These are phyloP conservation scores for Panus rudis DNA, from an alignment of 768 basidiomycete species.

Conservation along the genomic window DNA sequence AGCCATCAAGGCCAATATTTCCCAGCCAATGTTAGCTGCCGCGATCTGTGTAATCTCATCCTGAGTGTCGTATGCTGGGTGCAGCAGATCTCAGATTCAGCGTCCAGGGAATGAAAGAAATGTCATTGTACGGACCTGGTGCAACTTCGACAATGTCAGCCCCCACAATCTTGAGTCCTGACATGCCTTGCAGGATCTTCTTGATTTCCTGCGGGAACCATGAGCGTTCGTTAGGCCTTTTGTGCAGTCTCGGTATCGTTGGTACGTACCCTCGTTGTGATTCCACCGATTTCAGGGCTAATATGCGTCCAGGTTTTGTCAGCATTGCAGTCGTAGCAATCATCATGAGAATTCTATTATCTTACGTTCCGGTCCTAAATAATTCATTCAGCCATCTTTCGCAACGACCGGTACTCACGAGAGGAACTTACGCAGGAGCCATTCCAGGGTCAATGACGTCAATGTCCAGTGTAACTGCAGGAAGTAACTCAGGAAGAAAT, in stretches of 20 bases:
- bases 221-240: not conserved
- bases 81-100: not conserved
- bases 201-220: slow-evolving; percentile 21
- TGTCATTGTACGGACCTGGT: too few relatives aligned
- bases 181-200: slow-evolving; percentile 29
- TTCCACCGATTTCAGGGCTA: slow-evolving; percentile 28
- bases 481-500: not conserved
- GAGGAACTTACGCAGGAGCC: slow-evolving; percentile 17
- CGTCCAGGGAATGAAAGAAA: not conserved
- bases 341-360: slow-evolving; percentile 1
- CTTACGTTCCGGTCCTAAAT: slow-evolving; percentile 22
- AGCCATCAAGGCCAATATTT: slow-evolving; percentile 26
- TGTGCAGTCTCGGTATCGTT: not conserved
- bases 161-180: slow-evolving; percentile 30
- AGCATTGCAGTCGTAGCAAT: not conserved
- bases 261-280: slow-evolving; percentile 22
- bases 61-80: slow-evolving; percentile 10
- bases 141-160: slow-evolving; percentile 27
- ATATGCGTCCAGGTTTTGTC: not conserved
- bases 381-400: not conserved
- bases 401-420: not conserved
- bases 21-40: slow-evolving; percentile 28
- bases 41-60: slow-evolving; percentile 27
- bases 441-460: slow-evolving; percentile 19
- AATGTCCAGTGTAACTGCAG: slow-evolving; percentile 18